These are phyloP conservation scores for Pleurotus sapidus DNA, from an alignment of 768 basidiomycete species.

Conservation along the genomic window DNA sequence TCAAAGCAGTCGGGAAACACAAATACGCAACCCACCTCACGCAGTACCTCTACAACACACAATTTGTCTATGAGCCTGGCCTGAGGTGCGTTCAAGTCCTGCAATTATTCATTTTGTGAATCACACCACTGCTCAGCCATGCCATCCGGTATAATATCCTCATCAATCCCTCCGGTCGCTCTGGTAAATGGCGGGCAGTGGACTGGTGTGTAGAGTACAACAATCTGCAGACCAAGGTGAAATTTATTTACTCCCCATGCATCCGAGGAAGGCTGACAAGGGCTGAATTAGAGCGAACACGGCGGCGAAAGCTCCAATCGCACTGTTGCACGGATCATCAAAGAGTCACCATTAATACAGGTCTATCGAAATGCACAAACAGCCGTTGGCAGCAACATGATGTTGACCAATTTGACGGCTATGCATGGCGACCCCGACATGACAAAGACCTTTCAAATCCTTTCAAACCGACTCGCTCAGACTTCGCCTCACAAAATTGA, in stretches of 20 bases:
- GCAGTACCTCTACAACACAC: constrained; percentile 17
- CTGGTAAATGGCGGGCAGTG: constrained; percentile 16
- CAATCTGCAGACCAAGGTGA: constrained; percentile 29
- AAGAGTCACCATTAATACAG: constrained; percentile 15
- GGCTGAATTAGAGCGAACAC: not conserved
- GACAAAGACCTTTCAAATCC: constrained; percentile 8
- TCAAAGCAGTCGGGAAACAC: constrained; percentile 26
- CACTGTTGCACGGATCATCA: constrained; percentile 14
- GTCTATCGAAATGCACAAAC: constrained; percentile 8
- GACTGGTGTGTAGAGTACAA: constrained; percentile 25
- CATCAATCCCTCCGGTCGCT: constrained; percentile 20
- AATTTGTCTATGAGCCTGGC: constrained; percentile 14
- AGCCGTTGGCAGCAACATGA: not conserved
- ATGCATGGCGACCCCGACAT: constrained; percentile 12
- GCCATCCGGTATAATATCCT: constrained; percentile 20
- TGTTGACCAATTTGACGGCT: not conserved
- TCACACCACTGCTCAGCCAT: constrained; percentile 3
- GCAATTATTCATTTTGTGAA: too few species aligned
- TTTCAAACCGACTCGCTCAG: not conserved
- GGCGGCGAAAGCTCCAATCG: constrained; percentile 16
- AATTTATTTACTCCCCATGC: too few species aligned
- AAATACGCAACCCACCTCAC: constrained; percentile 23
- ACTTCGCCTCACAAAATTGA: not conserved
- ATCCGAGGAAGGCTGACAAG: too few species aligned
- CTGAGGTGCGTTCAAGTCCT: too few species aligned